Evolutionary conservation across 768 basidiomycete genomes (phyloP).

Genomic region (Leccinum broughii): DNA sequence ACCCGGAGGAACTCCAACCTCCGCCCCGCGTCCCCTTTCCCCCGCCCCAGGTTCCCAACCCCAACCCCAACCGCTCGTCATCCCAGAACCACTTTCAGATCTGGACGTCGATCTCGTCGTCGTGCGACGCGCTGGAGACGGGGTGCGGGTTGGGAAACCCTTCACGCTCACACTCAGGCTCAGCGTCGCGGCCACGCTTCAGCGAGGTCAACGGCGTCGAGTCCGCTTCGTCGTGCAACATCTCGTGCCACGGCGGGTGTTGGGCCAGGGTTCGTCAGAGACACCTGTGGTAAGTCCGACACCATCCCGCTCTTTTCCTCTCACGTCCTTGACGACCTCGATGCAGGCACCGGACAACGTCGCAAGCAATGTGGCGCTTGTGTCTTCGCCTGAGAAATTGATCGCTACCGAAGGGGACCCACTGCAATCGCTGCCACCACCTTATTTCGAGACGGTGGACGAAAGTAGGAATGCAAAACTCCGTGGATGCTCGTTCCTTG

Average conservation of each 20-base stretch:
- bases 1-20: slow-evolving; percentile 29
- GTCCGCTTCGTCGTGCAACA: slow-evolving; percentile 69
- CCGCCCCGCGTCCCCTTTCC: slow-evolving; percentile 33
- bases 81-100: slow-evolving; percentile 33
- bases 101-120: slow-evolving; percentile 62
- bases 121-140: slow-evolving; percentile 45
- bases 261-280: slow-evolving; percentile 14
- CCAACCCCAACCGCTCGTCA: slow-evolving; percentile 21
- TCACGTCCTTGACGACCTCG: slow-evolving; percentile 2
- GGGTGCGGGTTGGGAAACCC: slow-evolving; percentile 52
- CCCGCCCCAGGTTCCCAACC: slow-evolving; percentile 26
- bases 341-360: slow-evolving; percentile 4
- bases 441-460: slow-evolving; percentile 45
- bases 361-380: slow-evolving; percentile 10
- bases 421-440: slow-evolving; percentile 41
- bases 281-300: background rate
- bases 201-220: slow-evolving; percentile 38
- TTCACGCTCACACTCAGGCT: slow-evolving; percentile 60
- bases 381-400: slow-evolving; percentile 16
- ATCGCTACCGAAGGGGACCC: slow-evolving; percentile 11
- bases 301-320: slow-evolving; percentile 11
- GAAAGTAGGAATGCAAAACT: slow-evolving; percentile 35
- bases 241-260: slow-evolving; percentile 44
- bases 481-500: slow-evolving; percentile 44
- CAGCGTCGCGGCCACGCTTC: slow-evolving; percentile 48